A percentile compares a stretch with the other conserved stretches of the same genome.
phyloP scores from a whole-genome alignment of 2,329 filamentous ascomycete genomes.

The Plectosphaerella sp. region DNA sequence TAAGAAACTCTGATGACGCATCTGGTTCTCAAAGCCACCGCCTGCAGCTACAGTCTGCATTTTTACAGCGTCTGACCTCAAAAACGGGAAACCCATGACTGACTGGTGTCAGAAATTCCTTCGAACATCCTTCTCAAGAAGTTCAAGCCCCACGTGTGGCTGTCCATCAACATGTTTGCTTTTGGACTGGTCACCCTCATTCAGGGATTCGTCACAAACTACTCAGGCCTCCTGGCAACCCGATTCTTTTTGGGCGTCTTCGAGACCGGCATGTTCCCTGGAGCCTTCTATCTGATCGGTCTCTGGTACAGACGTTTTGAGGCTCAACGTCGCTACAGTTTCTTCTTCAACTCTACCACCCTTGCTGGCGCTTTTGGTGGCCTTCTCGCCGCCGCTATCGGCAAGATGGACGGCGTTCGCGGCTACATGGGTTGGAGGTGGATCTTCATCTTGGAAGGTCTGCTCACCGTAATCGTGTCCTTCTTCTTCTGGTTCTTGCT shows the following conservation, averaged over 20 bases:
- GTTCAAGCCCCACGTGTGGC: slow-evolving; percentile 60
- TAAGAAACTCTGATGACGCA: too few species aligned
- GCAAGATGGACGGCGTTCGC: slow-evolving; percentile 72
- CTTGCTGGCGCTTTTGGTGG: slow-evolving; percentile 19
- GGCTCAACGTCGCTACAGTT: slow-evolving; percentile 85
- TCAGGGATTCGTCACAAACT: slow-evolving; percentile 76
- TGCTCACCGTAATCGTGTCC: slow-evolving; percentile 57
- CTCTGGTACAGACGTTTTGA: slow-evolving; percentile 90
- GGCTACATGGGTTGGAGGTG: slow-evolving; percentile 74
- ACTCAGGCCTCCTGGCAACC: slow-evolving; percentile 70
- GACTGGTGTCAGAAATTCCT: slow-evolving; percentile 43
- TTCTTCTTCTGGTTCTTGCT: slow-evolving; percentile 65
- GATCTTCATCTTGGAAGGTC: slow-evolving; percentile 78
- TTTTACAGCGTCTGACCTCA: too few species aligned
- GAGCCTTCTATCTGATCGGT: slow-evolving; percentile 63
- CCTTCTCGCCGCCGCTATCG: slow-evolving; percentile 24
- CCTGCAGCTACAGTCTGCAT: too few species aligned
- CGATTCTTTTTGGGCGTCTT: slow-evolving; percentile 82
- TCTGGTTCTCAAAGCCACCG: too few species aligned
- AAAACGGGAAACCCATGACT: too few species aligned
- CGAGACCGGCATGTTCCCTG: slow-evolving; percentile 62
- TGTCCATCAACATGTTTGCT: slow-evolving; percentile 77
- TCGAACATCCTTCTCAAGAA: slow-evolving; percentile 31
- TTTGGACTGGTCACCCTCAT: slow-evolving; percentile 73
- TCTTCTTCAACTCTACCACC: slow-evolving; percentile 86